Base-by-base conservation (phyloP, 768 basidiomycete genomes). In the Roridomyces roridus region DNA sequence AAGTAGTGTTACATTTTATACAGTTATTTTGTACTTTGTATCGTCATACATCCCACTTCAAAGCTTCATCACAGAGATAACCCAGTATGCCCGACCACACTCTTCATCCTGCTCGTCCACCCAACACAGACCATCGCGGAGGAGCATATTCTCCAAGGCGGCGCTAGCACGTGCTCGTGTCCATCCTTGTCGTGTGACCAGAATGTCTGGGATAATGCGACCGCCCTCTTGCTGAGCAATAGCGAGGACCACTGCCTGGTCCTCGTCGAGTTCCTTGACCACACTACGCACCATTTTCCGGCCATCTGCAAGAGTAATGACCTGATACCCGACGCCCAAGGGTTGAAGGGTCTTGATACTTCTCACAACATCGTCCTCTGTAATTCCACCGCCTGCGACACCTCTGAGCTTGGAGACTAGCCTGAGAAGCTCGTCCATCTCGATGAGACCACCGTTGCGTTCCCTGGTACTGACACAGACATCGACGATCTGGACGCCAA, bases 401-500 rank as follows among this genome's bases (percentile, higher is more conserved):
- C 87, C 87, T 17, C 96, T 81, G 36, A 98, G 75, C 70, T 85
- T 87, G 61, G 83, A 84, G 53, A 99, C 84, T 53, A 93, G 79
- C 49, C 89, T 75, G 23, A 97, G 76, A 40, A 98, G 80, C 70
- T 98, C 95, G 6, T 80, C 79, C 80, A 98, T 84, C 66, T 92
- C 90, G 44, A 99, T 93, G 48, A 99, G 74, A 0, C 97, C 97
- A 0, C 97, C 97, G 66, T 98, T 98, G 41, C 88, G 78, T 63
- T 92, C 91, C 53, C 94, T 80, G 15, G 92, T 95, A 75, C 85
- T 90, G 41, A 95, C 89, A 65, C 93, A 95, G 39, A 95, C 83
- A 68, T 94, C 94, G 46, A 97, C 93, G 58, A 96, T 91, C 76
- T 96, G 96, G 35, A 98, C 94, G 10, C 94, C 94, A 6, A 98